A percentile compares a stretch with the other conserved stretches of the same genome.
Evolutionary conservation across 1,284 basidiomycete genomes (phyloP).

Genomic region (Mycosarcoma mackinlayi): DNA sequence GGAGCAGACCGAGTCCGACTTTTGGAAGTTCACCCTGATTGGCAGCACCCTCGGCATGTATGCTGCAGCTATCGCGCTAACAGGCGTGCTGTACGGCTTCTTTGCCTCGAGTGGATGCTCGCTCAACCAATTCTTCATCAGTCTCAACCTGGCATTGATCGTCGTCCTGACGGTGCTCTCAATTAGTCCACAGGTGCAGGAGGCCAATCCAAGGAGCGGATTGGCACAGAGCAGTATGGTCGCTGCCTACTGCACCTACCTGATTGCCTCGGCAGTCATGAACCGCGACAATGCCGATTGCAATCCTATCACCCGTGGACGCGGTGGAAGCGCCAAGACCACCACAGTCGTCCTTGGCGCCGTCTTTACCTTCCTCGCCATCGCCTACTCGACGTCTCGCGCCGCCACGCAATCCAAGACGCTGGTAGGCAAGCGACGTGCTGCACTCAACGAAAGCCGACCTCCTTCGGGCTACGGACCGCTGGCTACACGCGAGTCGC

Average conservation of each 20-base stretch:
- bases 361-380: conserved; percentile 95
- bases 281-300: conserved; percentile 87
- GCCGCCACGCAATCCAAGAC: conserved; percentile 95
- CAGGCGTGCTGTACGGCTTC: conserved; percentile 88
- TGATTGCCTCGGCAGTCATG: conserved; percentile 91
- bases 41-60: conserved; percentile 93
- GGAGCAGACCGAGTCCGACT: conserved; percentile 83
- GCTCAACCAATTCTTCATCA: conserved; percentile 94
- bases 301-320: conserved; percentile 81
- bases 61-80: conserved; percentile 82
- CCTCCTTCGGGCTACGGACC: conserved; percentile 60
- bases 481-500: conserved; percentile 49
- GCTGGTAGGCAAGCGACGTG: conserved; percentile 79
- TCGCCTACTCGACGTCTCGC: conserved; percentile 94
- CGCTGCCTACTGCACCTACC: conserved; percentile 94
- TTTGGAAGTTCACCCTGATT: conserved; percentile 97
- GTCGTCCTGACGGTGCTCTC: conserved; percentile 84
- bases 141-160: conserved; percentile 86
- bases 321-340: conserved; percentile 78
- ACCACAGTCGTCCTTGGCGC: conserved; percentile 91
- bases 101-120: conserved; percentile 88
- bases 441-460: conserved; percentile 70
- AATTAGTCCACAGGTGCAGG: conserved; percentile 87
- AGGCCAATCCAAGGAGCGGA: conserved; percentile 91
- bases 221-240: conserved; percentile 97